A percentile compares a stretch with the other conserved stretches of the same genome.
These are phyloP conservation scores for Chamaecrista fasciculata DNA, from an alignment of 306 rosid genomes.

Conservation along the genomic window DNA sequence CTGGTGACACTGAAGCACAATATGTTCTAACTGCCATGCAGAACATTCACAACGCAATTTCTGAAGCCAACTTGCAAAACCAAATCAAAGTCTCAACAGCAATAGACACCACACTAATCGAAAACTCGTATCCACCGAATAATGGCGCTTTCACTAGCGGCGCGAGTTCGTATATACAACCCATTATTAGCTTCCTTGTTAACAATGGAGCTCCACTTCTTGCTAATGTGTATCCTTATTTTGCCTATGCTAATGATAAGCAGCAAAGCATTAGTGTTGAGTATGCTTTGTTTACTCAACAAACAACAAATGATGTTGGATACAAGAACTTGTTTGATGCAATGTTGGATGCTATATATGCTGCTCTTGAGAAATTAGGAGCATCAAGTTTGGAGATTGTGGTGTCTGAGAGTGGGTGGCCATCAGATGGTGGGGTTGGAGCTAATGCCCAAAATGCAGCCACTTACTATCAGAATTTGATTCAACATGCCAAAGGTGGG, in stretches of 20 bases:
- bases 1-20: neutral
- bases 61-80: neutral
- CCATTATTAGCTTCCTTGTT: neutral
- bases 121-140: neutral
- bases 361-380: neutral
- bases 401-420: conserved; percentile 11
- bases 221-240: neutral
- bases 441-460: neutral
- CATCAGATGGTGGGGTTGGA: neutral
- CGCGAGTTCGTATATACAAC: neutral
- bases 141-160: neutral
- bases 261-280: neutral
- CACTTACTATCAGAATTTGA: neutral
- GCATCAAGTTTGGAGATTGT: neutral
- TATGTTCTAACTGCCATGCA: neutral
- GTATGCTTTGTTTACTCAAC: neutral
- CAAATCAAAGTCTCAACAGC: neutral
- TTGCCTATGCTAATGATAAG: neutral
- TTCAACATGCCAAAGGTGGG: neutral
- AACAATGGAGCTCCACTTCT: neutral
- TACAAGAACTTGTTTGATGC: neutral
- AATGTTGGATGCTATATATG: neutral
- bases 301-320: neutral
- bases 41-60: neutral
- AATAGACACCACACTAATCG: neutral